phyloP scores from a whole-genome alignment of 2,329 filamentous ascomycete genomes.

The Trichoderma endophyticum region DNA sequence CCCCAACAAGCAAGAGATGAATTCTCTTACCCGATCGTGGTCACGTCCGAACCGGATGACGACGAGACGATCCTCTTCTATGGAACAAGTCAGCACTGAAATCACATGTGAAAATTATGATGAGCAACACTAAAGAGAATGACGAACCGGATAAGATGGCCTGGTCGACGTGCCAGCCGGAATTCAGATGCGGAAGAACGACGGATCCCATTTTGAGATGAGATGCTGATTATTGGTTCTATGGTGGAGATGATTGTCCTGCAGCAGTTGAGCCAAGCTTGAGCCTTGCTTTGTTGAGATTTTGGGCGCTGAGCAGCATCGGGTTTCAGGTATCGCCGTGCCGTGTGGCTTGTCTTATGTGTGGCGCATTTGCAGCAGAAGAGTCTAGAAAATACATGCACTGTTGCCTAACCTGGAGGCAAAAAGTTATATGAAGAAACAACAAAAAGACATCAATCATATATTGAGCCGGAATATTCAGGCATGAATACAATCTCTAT shows the following conservation, averaged over 20 bases:
- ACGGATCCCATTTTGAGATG: conserved; percentile 66
- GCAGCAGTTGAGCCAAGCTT: neutral
- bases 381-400: neutral
- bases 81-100: conserved; percentile 27
- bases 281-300: neutral
- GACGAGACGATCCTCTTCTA: conserved; percentile 87
- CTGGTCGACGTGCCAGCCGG: conserved; percentile 98
- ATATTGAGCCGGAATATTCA: neutral
- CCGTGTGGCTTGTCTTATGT: conserved; percentile 5
- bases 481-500: neutral
- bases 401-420: neutral
- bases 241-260: neutral
- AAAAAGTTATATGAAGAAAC: neutral
- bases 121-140: neutral
- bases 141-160: conserved; percentile 57
- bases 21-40: conserved; percentile 55
- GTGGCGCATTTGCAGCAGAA: neutral
- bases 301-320: neutral
- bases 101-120: neutral
- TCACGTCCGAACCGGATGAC: conserved; percentile 93
- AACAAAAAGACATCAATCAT: neutral
- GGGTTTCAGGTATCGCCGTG: conserved; percentile 13
- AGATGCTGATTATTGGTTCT: neutral
- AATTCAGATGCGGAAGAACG: conserved; percentile 83
- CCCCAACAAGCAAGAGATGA: neutral